Evolutionary conservation across 768 basidiomycete genomes (phyloP).

Genomic region (Suillus luteus): DNA sequence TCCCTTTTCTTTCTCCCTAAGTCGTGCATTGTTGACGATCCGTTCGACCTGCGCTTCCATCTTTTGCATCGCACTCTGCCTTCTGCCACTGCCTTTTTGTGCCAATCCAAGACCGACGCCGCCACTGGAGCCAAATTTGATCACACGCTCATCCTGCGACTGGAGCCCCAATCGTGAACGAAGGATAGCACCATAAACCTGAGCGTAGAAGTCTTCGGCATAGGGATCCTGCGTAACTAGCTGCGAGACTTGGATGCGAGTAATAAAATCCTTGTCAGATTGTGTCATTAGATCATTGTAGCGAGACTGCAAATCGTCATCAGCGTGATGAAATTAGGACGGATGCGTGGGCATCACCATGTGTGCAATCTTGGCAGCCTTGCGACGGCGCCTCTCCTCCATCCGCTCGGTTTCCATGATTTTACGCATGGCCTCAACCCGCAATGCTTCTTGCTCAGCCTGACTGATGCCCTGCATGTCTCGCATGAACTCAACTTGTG

Average conservation of each 20-base stretch:
- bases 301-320: constrained; percentile 57
- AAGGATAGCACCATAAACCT: constrained; percentile 87
- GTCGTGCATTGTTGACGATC: constrained; percentile 88
- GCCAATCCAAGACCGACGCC: constrained; percentile 84
- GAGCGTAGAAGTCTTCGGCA: constrained; percentile 97
- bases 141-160: constrained; percentile 71
- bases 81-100: constrained; percentile 59
- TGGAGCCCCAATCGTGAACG: constrained; percentile 78
- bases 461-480: constrained; percentile 63
- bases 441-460: constrained; percentile 68
- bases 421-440: constrained; percentile 81
- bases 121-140: constrained; percentile 82
- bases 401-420: constrained; percentile 89
- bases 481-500: constrained; percentile 66
- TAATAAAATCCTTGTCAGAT: constrained; percentile 99
- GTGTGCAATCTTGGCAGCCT: constrained; percentile 83
- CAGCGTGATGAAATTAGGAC: constrained; percentile 6
- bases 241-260: constrained; percentile 97
- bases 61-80: constrained; percentile 86
- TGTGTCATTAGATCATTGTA: constrained; percentile 97
- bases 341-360: constrained; percentile 56
- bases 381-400: constrained; percentile 81
- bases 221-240: constrained; percentile 97
- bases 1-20: constrained; percentile 84
- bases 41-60: constrained; percentile 97